Evolutionary conservation across 2,329 filamentous ascomycete species (phyloP), one percentile per base, ranked within the genome.

Genomic region (Zymoseptoria ardabiliae): DNA sequence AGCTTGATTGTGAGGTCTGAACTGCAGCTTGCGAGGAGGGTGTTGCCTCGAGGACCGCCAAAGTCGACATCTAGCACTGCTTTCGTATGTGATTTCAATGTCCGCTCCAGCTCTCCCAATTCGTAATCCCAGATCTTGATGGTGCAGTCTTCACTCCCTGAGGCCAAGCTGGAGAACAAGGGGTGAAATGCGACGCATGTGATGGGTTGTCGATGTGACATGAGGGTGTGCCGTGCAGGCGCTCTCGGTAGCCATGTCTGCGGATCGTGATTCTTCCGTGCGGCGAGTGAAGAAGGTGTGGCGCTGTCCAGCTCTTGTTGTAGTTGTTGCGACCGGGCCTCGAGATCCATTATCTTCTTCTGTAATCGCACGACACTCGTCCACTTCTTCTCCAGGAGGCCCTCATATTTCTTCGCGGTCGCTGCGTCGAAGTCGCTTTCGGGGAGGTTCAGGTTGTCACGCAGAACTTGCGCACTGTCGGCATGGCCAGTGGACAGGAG

Each of bases 111-210:
- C 74, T 97, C 92, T 53, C 93, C 93, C 22, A 95, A 77, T 70
- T 97, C 92, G 89, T 91, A 97, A 71, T 97, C 92, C 92, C 92
- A 97, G 58, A 97, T 92, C 71, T 97, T 97, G 73, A 97, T 96
- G 7, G 89, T 96, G 57, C 85, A 89, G 74, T 97, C 93, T 73
- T 96, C 92, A 8, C 91, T 95, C 17, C 90, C 92, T 0, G 91
- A 94, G 9, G 92, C 93, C 21, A 97, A 80, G 4, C 90, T 93
- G 9, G 91, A 93, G 75, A 96, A 97, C 30, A 94, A 82, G 0
- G 92, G 92, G 72, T 97, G 92, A 71, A 97, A 97, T 17, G 92
- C 92, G 59, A 97, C 86, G 69, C 90, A 92, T 58, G 88, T 96
- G 60, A 97, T 86, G 13, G 90, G 84, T 22, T 85, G 80, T 68